Base-by-base conservation (phyloP, 1,284 basidiomycete genomes). In the Apiotrichum gracile region DNA sequence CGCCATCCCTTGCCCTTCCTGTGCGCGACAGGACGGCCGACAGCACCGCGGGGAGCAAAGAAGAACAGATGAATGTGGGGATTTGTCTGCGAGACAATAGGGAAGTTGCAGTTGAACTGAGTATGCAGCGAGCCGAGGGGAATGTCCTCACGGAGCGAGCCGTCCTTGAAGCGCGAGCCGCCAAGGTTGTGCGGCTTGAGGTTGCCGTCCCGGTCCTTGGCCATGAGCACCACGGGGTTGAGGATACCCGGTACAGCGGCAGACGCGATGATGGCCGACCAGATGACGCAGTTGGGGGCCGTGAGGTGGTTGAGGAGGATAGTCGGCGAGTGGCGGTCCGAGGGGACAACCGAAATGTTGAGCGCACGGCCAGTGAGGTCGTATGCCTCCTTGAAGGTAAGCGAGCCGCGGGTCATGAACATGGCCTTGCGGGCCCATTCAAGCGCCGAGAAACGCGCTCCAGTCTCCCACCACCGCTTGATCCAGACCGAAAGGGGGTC, bases 61-160 rank as follows among this genome's bases (percentile, higher is more conserved):
- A 96, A 94, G 78, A 98, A 98, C n/a, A 97, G 67, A 73, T 97
- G 94, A 13, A 98, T 91, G 71, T 98, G 96, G 0, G 93, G 94
- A 67, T 97, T 98, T 27, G 90, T 92, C 56, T 76, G 93, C 1
- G 89, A 92, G 33, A 98, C 94, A 45, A 97, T 87, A 2, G 91
- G 88, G 72, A 96, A 87, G 60, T 92, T 97, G 55, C 96, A 92
- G 70, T 93, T 93, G 78, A 92, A 93, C 67, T 91, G 89, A n/a
- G 90, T 79, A 68, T 97, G 94, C 29, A 97, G 78, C 38, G 86
- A 82, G 72, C 94, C 90, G 13, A 97, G 80, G 3, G 94, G 94
- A 58, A 98, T 97, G 72, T 98, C 94, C 51, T 97, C 92, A 58
- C 81, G 82, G 31, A 97, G 74, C 35, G 87, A 90, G 0, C 92